A percentile compares a stretch with the other conserved stretches of the same genome.
Evolutionary conservation across 2,329 filamentous ascomycete species (phyloP).

Genomic region (Aspergillus fijiensis): DNA sequence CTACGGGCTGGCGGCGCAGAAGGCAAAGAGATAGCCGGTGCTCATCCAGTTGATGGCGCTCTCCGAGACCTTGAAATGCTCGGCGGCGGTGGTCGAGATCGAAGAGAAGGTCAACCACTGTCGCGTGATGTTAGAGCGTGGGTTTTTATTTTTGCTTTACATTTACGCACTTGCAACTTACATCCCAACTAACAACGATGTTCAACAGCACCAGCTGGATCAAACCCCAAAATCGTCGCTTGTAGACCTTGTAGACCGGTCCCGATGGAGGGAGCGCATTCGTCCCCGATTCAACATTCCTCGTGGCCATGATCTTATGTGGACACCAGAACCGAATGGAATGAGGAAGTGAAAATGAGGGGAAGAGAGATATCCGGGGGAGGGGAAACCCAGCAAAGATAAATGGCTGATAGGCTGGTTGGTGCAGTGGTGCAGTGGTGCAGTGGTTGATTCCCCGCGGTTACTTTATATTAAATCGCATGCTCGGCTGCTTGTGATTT

Average conservation of each 20-base stretch:
- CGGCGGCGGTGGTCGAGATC: constrained; percentile 69
- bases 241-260: constrained; percentile 63
- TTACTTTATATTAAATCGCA: constrained; percentile 1
- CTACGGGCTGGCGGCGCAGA: constrained; percentile 68
- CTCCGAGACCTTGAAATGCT: constrained; percentile 73
- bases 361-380: background rate
- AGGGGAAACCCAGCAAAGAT: background rate
- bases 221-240: constrained; percentile 84
- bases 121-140: background rate
- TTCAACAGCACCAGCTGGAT: constrained; percentile 82
- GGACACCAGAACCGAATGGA: background rate
- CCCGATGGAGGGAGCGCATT: constrained; percentile 19
- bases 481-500: background rate
- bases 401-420: constrained; percentile 1
- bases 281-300: background rate
- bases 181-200: constrained; percentile 92
- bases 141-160: background rate
- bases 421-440: background rate
- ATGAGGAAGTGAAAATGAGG: constrained; percentile 3
- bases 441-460: background rate
- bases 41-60: constrained; percentile 89
- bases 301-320: constrained; percentile 5
- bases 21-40: constrained; percentile 83
- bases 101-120: constrained; percentile 93
- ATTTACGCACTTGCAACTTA: constrained; percentile 48